Evolutionary conservation across 2,329 filamentous ascomycete species (phyloP).

Genomic region (Pseudogymnoascus sp.): DNA sequence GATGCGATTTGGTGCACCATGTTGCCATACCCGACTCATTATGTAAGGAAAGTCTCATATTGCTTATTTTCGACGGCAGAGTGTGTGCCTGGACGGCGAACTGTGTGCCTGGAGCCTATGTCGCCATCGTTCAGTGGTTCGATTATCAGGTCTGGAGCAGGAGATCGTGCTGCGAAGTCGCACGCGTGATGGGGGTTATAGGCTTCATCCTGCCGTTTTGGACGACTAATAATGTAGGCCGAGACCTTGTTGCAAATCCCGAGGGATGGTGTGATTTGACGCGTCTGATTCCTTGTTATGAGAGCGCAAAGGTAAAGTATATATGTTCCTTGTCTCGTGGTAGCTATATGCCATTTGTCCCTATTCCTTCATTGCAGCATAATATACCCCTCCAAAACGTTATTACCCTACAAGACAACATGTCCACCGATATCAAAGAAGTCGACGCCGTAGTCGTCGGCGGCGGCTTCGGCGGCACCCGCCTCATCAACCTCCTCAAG

Average conservation of each 20-base stretch:
- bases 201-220: background rate
- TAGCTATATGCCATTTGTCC: background rate
- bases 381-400: background rate
- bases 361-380: background rate
- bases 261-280: background rate
- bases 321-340: background rate
- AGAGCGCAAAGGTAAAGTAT: background rate
- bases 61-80: background rate
- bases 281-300: background rate
- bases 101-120: background rate
- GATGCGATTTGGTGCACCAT: background rate
- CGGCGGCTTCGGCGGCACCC: constrained; percentile 21
- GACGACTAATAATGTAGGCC: too few relatives aligned
- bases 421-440: background rate
- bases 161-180: background rate
- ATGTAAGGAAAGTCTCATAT: background rate
- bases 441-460: constrained; percentile 25
- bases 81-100: too few relatives aligned
- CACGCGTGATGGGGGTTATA: background rate
- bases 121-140: background rate
- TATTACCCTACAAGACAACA: background rate
- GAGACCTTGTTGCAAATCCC: background rate
- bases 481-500: constrained; percentile 13
- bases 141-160: too few relatives aligned
- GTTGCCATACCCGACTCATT: background rate